phyloP scores from a whole-genome alignment of 2,329 filamentous ascomycete genomes.

The Diaporthe humulicola region DNA sequence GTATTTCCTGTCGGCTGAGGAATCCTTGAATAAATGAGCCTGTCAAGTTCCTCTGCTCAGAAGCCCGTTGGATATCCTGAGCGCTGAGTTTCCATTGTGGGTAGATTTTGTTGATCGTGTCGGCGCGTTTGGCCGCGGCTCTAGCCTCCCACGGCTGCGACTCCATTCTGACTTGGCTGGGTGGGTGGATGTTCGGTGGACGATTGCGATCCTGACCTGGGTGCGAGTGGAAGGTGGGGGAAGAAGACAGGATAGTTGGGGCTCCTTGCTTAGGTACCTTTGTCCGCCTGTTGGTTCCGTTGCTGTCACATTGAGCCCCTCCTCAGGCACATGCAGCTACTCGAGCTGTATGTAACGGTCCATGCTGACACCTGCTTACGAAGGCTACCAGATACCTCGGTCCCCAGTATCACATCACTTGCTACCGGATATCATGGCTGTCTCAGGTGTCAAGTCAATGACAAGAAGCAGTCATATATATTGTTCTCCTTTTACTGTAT shows the following conservation, averaged over 20 bases:
- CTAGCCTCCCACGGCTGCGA: not conserved
- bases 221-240: not conserved
- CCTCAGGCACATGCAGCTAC: not conserved
- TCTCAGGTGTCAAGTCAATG: not conserved
- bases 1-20: not conserved
- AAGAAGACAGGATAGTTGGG: not conserved
- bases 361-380: too few relatives aligned
- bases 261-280: not conserved
- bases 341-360: not conserved
- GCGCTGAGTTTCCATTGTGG: not conserved
- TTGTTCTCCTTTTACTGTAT: too few relatives aligned
- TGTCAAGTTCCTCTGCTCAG: not conserved
- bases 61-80: not conserved
- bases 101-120: not conserved
- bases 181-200: not conserved
- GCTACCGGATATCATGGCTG: not conserved
- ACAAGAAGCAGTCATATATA: not conserved
- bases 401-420: conserved; percentile 4
- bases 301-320: not conserved
- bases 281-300: not conserved
- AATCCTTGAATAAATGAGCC: not conserved
- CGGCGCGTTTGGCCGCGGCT: not conserved
- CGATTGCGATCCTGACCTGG: not conserved
- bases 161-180: not conserved
- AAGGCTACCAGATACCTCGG: not conserved